phyloP scores from a whole-genome alignment of 2,329 filamentous ascomycete species.

The Emmonsiellopsis sp. region DNA sequence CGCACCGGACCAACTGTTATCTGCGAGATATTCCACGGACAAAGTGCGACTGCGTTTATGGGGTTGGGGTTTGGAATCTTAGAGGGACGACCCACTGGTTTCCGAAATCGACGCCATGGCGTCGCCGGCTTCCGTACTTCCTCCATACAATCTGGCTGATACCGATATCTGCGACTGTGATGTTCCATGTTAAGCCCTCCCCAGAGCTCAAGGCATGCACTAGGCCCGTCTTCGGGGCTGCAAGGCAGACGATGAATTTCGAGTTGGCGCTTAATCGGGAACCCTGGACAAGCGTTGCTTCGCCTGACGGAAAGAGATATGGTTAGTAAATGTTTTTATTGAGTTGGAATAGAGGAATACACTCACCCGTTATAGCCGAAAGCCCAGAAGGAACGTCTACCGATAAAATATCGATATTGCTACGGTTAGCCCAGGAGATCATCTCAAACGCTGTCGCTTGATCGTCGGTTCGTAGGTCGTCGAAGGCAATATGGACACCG shows the following conservation, averaged over 20 bases:
- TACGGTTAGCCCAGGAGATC: slow-evolving; percentile 88
- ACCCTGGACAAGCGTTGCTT: slow-evolving; percentile 56
- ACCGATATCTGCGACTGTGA: slow-evolving; percentile 81
- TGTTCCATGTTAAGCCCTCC: slow-evolving; percentile 55
- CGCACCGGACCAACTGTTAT: background rate
- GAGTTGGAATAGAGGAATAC: slow-evolving; percentile 32
- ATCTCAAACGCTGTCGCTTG: slow-evolving; percentile 79
- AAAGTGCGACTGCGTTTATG: slow-evolving; percentile 8
- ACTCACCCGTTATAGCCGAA: slow-evolving; percentile 65
- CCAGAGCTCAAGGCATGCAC: slow-evolving; percentile 64
- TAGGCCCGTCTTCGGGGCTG: slow-evolving; percentile 76
- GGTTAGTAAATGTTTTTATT: background rate
- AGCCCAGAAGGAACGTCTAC: slow-evolving; percentile 89
- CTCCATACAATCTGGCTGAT: slow-evolving; percentile 75
- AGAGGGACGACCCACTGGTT: slow-evolving; percentile 76
- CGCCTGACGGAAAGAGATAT: slow-evolving; percentile 27
- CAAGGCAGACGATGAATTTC: slow-evolving; percentile 74
- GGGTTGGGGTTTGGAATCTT: slow-evolving; percentile 30
- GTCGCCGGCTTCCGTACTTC: slow-evolving; percentile 69
- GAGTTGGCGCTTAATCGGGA: slow-evolving; percentile 71
- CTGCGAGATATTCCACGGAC: background rate
- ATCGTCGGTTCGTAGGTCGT: slow-evolving; percentile 74
- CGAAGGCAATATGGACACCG: slow-evolving; percentile 77
- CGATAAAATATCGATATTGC: slow-evolving; percentile 70
- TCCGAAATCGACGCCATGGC: slow-evolving; percentile 82